Percentiles rank a stretch among this genome's conserved stretches.
phyloP scores from a whole-genome alignment of 345 rosid genomes.

The Acer saccharum region DNA sequence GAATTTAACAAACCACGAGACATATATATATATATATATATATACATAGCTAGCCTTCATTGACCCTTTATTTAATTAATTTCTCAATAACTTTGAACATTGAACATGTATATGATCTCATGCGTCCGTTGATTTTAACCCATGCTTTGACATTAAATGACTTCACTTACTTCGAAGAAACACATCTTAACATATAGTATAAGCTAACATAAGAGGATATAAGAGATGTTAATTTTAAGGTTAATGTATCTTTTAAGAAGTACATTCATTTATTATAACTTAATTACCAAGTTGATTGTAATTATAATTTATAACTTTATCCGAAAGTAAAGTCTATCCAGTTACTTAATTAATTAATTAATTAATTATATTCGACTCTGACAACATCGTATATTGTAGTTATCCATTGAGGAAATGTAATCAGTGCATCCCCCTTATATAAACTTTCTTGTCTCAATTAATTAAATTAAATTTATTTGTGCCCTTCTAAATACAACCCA shows the following conservation, averaged over 20 bases:
- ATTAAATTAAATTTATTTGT: not conserved
- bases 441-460: not conserved
- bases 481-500: not conserved
- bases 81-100: not conserved
- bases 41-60: not conserved
- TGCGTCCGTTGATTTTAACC: not conserved
- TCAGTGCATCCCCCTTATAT: not conserved
- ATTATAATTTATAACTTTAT: not conserved
- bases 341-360: not conserved
- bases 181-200: no score
- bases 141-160: not conserved
- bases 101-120: not conserved
- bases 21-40: no score
- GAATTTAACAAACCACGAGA: not conserved
- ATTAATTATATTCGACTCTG: not conserved
- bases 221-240: not conserved
- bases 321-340: not conserved
- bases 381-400: conserved; percentile 4
- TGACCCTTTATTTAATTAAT: not conserved
- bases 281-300: not conserved
- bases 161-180: not conserved
- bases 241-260: no score
- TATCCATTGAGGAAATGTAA: not conserved
- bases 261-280: not conserved
- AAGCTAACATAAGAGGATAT: not conserved